phyloP scores from a whole-genome alignment of 495 filamentous ascomycete genomes.

The Penicillium paradoxum region DNA sequence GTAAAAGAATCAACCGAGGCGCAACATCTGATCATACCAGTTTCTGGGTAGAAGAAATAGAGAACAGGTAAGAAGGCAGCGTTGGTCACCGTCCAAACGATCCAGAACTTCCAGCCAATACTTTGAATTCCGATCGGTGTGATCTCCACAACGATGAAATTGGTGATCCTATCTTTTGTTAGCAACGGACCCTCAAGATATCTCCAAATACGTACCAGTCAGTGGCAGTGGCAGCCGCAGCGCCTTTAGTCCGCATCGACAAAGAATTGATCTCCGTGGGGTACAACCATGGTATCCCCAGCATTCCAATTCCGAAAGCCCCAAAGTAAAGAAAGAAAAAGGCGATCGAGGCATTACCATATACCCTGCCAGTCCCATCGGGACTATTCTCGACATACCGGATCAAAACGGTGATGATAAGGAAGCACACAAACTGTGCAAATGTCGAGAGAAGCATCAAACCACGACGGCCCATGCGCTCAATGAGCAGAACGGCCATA shows the following conservation, averaged over 20 bases:
- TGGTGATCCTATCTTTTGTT: conserved; percentile 38
- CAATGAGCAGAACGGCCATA: conserved; percentile 43
- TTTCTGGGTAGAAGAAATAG: conserved; percentile 61
- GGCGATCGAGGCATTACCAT: conserved; percentile 32
- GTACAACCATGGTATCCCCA: conserved; percentile 58
- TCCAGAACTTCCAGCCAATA: conserved; percentile 55
- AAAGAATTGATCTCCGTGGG: conserved; percentile 59
- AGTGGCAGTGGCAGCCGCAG: conserved; percentile 53
- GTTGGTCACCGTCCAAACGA: conserved; percentile 58
- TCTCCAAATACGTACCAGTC: conserved; percentile 42
- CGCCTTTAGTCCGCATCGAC: conserved; percentile 53
- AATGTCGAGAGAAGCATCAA: conserved; percentile 48
- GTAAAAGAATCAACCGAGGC: neutral
- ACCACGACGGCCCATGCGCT: conserved; percentile 47
- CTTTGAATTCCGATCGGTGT: conserved; percentile 55
- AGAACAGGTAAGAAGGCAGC: conserved; percentile 54
- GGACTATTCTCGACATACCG: conserved; percentile 34
- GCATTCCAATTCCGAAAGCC: conserved; percentile 52
- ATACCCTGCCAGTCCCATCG: conserved; percentile 16
- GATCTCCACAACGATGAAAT: conserved; percentile 58
- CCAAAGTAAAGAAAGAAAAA: conserved; percentile 51
- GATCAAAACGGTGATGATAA: conserved; percentile 54
- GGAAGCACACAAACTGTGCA: conserved; percentile 46
- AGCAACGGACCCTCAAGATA: neutral
- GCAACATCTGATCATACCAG: conserved; percentile 22